Base-by-base conservation (phyloP, 345 rosid species). In the Lepidium didymum region DNA sequence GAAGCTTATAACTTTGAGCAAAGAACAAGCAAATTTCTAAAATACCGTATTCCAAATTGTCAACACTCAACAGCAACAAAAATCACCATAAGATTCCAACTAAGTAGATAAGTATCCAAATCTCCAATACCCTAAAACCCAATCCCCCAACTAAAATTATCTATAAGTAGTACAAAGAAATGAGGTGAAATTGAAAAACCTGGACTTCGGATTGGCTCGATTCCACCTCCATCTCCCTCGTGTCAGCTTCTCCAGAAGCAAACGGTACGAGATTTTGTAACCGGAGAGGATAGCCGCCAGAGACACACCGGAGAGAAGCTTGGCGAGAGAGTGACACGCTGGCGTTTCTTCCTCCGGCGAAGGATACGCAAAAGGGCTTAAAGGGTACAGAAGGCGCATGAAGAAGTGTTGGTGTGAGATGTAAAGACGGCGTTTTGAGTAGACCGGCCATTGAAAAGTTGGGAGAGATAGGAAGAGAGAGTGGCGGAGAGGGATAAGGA, bases 231-330 rank as follows among this genome's bases (percentile, higher is more conserved):
- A 86, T 72, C 70, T 79, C 80, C 18, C 82, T 64, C 27, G 88
- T 81, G 61, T 85, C 91, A 0, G 88, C 70, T 53, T 91, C 97
- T 14, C 91, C 90, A 0, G 93, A 80, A 76, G 89, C 82, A 34
- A 82, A 85, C 15, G 87, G 81, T 19, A 67, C 76, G 50, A 82
- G 69, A 58, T 77, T 85, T 6, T 44, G 55, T 55, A 81, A 80
- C 44, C 87, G 80, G 57, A 61, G 73, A 41, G 86, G 76, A 61
- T 67, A 70, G 18, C 47, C 29, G 57, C 54, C 12, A 41, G 77
- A 40, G 54, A 72, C 47, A 59, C 67, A 65, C 33, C 75, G 83
- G 33, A 78, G 82, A 44, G 83, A 73, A 67, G 67, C 63, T 14
- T 69, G 41, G 19, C 67, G 62, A 55, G 50, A 54, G 66, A 76